Base-by-base conservation (phyloP, 2,329 filamentous ascomycete species). In the Cordyceps javanica region DNA sequence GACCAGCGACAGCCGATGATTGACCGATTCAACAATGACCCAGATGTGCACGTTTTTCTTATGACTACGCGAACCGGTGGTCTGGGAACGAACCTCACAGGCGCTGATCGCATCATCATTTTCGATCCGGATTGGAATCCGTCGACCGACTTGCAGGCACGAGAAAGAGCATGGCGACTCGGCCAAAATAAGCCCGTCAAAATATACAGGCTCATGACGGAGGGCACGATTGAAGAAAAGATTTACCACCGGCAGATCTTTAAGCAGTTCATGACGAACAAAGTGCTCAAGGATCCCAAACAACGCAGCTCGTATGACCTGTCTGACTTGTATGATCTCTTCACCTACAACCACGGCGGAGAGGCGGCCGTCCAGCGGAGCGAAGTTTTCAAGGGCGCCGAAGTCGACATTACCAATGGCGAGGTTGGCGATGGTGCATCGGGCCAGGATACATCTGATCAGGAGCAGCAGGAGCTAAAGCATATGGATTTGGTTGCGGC, bases 101-200 rank as follows among this genome's bases (percentile, higher is more conserved):
- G 94, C 8, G 94, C 94, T 5, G 90, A 96, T 68, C 86, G 94
- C 34, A 93, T 99, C 62, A 96, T 99, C 68, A 97, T 99, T 56
- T 99, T 94, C 68, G 95, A 99, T 67, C 95, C 94, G 0, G 94
- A 99, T 69, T 99, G 94, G 94, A 97, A 97, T 66, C 94, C 93
- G 2, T 97, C 93, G 0, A 97, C 93, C 0, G 94, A 99, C 68
- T 80, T 97, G 26, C 94, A 99, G 73, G 94, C 94, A 16, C 87
- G 94, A 49, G 94, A 99, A 72, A 84, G 94, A 66, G 94, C 95
- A 6, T 99, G 94, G 94, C 86, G 94, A 58, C 76, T 99, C 2
- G 94, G 94, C 0, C 94, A 99, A 74, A 97, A 95, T 71, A 87
- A 89, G 55, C 91, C 96, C 49, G 94, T 99, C 28, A 92, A 91